A percentile compares a stretch with the other conserved stretches of the same genome.
Conservation (phyloP, 2,329 filamentous ascomycete genomes). For the Colletotrichum sp. region DNA sequence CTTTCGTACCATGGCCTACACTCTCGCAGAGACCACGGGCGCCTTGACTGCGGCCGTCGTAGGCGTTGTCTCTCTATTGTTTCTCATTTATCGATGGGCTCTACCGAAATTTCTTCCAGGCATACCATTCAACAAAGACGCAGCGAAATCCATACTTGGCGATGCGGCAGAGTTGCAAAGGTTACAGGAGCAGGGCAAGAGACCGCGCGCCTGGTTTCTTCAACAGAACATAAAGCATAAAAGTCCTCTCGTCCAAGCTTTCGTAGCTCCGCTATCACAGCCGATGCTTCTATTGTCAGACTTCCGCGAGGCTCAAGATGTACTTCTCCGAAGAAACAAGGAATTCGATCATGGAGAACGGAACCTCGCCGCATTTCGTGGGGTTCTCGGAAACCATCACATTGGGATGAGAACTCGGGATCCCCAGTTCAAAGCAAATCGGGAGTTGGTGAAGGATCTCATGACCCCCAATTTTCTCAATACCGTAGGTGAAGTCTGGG, state of each 20-base stretch:
- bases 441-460: neutral
- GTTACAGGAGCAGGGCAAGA: neutral
- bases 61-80: accelerated
- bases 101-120: neutral
- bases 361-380: neutral
- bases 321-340: neutral
- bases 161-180: neutral
- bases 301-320: neutral
- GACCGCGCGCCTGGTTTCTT: neutral
- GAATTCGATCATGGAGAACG: neutral
- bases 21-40: neutral
- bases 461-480: neutral
- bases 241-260: neutral
- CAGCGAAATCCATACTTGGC: neutral
- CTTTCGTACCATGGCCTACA: neutral
- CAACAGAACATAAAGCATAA: neutral
- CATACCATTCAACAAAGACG: neutral
- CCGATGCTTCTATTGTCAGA: neutral
- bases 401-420: neutral
- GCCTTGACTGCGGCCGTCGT: neutral
- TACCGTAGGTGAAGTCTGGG: neutral
- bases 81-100: neutral
- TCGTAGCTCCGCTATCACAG: neutral
- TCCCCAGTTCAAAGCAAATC: neutral
- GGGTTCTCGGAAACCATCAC: neutral